Conservation (phyloP, 768 basidiomycete species). For the Russula griseocarnosa region DNA sequence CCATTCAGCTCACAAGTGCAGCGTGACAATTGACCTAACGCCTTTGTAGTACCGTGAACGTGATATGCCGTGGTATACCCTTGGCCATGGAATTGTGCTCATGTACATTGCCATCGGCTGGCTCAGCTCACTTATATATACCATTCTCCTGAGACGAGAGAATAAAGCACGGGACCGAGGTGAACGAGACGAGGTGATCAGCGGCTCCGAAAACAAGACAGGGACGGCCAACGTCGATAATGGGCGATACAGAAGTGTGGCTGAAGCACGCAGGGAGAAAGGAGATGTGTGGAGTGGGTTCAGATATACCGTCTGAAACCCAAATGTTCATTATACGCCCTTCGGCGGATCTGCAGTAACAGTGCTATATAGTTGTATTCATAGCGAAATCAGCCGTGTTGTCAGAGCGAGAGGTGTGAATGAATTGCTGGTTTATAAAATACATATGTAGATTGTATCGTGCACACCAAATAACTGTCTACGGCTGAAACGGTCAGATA, state of each 20-base stretch:
- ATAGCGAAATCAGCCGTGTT: neutral
- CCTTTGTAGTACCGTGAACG: neutral
- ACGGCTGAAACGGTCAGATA: constrained; percentile 12
- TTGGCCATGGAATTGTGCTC: neutral
- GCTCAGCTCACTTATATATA: neutral
- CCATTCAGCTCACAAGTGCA: neutral
- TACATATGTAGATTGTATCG: constrained; percentile 4
- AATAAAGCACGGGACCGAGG: constrained; percentile 59
- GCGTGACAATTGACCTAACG: neutral
- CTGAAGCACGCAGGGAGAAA: constrained; percentile 37
- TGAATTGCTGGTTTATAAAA: constrained; percentile 9
- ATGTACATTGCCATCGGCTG: constrained; percentile 6
- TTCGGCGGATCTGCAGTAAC: no score
- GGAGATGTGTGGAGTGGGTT: constrained; percentile 71
- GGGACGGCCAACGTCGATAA: neutral
- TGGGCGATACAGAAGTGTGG: neutral
- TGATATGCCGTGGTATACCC: neutral
- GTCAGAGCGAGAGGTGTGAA: constrained; percentile 12
- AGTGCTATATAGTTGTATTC: no score
- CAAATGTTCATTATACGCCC: constrained; percentile 1
- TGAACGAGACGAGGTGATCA: constrained; percentile 59
- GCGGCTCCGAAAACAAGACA: constrained; percentile 23
- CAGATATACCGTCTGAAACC: constrained; percentile 43
- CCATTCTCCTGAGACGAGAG: constrained; percentile 46
- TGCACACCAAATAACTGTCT: constrained; percentile 5